Evolutionary conservation across 116 monocot species (phyloP).

Genomic region (Iris pallida): DNA sequence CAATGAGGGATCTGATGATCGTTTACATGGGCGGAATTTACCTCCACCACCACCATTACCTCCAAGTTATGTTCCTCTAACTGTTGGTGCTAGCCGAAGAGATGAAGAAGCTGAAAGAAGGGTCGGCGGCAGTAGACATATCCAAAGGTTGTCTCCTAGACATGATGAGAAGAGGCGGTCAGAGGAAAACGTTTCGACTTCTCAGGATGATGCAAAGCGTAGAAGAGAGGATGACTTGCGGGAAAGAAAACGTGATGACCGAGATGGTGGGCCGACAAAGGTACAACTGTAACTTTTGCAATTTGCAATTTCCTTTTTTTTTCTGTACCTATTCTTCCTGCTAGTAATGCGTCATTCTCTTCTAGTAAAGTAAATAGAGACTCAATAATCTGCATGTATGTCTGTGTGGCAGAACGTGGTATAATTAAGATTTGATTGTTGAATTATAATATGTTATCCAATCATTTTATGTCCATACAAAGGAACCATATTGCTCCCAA

Average conservation of each 20-base stretch:
- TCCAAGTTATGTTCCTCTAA: slow-evolving; percentile 80
- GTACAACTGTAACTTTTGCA: slow-evolving; percentile 26
- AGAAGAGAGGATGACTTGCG: slow-evolving; percentile 85
- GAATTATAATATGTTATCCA: no score
- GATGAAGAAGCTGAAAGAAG: slow-evolving; percentile 85
- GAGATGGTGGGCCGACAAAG: slow-evolving; percentile 57
- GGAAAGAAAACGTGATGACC: slow-evolving; percentile 85
- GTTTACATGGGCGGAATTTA: slow-evolving; percentile 65
- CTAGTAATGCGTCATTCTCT: no score
- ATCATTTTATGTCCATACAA: no score
- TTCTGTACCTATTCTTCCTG: not conserved
- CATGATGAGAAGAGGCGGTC: slow-evolving; percentile 79
- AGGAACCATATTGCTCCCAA: no score
- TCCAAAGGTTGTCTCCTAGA: slow-evolving; percentile 73
- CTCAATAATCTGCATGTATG: no score
- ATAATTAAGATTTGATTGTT: no score
- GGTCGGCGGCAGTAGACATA: slow-evolving; percentile 43
- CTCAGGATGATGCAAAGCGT: slow-evolving; percentile 69
- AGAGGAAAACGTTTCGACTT: slow-evolving; percentile 54
- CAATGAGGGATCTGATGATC: slow-evolving; percentile 57
- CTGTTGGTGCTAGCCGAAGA: slow-evolving; percentile 60
- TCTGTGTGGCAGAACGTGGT: no score
- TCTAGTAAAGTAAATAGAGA: no score
- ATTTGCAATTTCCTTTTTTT: not conserved
- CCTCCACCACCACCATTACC: slow-evolving; percentile 96